Evolutionary conservation across 2,329 filamentous ascomycete species (phyloP).

Genomic region (Nigrospora osmanthi): DNA sequence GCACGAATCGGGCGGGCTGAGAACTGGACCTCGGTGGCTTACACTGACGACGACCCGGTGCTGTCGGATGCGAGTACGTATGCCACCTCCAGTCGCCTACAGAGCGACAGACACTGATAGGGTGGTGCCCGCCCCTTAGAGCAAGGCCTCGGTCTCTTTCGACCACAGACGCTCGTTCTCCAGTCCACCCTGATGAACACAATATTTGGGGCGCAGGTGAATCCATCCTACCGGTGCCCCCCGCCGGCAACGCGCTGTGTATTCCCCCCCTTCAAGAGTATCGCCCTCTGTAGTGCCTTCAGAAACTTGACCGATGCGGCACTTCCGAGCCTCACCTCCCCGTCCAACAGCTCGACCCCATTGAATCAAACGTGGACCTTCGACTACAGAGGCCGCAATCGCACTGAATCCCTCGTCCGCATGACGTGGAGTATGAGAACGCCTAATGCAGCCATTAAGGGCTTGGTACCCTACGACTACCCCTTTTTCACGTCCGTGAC

Average conservation of each 20-base stretch:
- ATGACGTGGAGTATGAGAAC: neutral
- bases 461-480: too few species aligned
- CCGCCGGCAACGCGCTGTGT: neutral
- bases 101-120: too few species aligned
- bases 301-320: neutral
- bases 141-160: neutral
- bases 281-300: neutral
- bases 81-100: too few species aligned
- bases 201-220: neutral
- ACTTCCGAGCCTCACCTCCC: neutral
- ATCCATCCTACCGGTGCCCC: neutral
- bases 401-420: neutral
- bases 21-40: slow-evolving; percentile 1
- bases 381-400: neutral
- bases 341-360: neutral
- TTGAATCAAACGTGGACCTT: neutral
- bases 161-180: neutral
- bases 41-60: too few species aligned
- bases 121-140: too few species aligned
- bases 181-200: neutral
- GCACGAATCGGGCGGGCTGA: slow-evolving; percentile 3
- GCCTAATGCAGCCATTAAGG: neutral
- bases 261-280: neutral
- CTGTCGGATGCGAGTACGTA: too few species aligned
- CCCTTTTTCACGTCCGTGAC: too few species aligned